Evolutionary conservation across 345 rosid species (phyloP), one percentile per base, ranked within the genome.

Genomic region (Salix viminalis): DNA sequence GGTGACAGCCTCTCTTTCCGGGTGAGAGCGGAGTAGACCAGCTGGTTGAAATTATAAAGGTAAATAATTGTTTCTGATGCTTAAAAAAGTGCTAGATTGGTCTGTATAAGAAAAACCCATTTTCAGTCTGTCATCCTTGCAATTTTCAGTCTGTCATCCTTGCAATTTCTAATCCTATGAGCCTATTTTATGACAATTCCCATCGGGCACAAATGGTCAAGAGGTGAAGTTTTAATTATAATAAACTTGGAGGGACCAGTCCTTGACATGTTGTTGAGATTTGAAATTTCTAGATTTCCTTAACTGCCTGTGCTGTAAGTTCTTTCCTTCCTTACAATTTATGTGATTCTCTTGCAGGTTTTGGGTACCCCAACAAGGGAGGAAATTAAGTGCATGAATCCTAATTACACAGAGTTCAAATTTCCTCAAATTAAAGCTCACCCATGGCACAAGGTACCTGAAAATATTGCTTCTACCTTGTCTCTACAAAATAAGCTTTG

Each of bases 11-110:
- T 68, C 86, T 95, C 52, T 95, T 93, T 79, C 99, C 99, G 0
- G 99, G 98, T 69, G 99, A 95, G 88, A 93, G 98, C 62, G 97
- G 99, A 26, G 98, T 95, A 61, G 99, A 95, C 81, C 99, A 95
- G 86, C 98, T 95, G 62, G 99, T 95, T 30, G 97, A 95, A 84
- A 95, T 95, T 65, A 95, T 95, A 32, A 95, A 93, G 98, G 98
- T 95, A 85, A 5, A 42, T 50, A 46, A 13, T n/a, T 28, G 74
- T 36, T 67, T 70, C 37, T 41, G 52, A 24, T 69, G 61, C 74
- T 62, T 19, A 24, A 48, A 69, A 58, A 52, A 2, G 28, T 42
- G 32, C 16, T 69, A n/a, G 36, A 21, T 81, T 58, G 26, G 52
- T 67, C 61, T 73, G 42, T 62, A 36, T 75, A 39, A 19, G 34